Conservation (phyloP, 305 asterid genomes). For the Withania somnifera region DNA sequence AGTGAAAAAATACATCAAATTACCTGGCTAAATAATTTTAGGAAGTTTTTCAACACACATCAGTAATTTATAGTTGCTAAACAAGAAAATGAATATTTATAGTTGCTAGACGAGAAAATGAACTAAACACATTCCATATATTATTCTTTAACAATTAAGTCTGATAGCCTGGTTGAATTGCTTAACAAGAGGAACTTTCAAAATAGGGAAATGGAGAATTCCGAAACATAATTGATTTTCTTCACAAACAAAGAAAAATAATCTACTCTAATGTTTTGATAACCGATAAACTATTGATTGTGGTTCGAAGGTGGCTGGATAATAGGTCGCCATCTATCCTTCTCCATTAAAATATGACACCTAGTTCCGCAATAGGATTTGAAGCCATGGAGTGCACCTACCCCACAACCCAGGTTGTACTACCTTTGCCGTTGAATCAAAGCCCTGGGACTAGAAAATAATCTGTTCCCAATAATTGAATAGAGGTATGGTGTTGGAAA, state of each 20-base stretch:
- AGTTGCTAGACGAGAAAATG: slow-evolving; percentile 1
- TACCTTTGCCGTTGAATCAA: neutral
- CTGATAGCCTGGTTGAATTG: neutral
- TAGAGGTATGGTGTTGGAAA: neutral
- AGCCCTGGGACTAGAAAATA: neutral
- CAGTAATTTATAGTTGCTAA: neutral
- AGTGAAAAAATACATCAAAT: neutral
- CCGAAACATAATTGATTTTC: neutral
- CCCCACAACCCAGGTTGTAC: neutral
- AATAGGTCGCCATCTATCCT: neutral
- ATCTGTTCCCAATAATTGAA: neutral
- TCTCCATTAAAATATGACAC: neutral
- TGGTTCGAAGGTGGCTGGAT: neutral
- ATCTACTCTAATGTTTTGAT: neutral
- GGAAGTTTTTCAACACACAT: neutral
- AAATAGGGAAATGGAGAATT: neutral
- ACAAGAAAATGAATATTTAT: neutral
- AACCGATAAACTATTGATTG: neutral
- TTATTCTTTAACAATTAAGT: neutral
- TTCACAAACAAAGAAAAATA: neutral
- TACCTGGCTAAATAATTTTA: neutral
- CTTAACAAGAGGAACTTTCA: neutral
- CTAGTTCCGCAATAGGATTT: neutral
- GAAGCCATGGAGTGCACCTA: neutral
- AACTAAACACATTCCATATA: neutral